These are phyloP conservation scores for Pseudonitzschia multistriata DNA, from an alignment of 108 stramenopile species.

Conservation along the genomic window DNA sequence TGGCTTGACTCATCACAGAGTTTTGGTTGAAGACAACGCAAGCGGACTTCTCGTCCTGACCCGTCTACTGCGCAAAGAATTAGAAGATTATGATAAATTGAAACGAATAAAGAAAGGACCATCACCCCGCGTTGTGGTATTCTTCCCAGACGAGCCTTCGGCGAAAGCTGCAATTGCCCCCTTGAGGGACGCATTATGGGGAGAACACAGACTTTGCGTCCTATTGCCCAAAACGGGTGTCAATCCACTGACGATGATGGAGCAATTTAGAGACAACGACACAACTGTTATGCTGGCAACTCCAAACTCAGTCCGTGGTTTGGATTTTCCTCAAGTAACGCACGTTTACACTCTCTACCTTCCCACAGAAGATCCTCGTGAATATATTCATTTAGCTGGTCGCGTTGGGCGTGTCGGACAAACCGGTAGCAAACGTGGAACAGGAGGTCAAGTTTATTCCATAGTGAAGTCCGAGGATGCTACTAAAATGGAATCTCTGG, in stretches of 20 bases:
- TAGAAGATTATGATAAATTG: conserved; percentile 54
- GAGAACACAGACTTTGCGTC: conserved; percentile 71
- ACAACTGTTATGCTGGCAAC: conserved; percentile 77
- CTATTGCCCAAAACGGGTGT: conserved; percentile 74
- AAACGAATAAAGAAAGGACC: conserved; percentile 11
- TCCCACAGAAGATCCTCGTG: conserved; percentile 78
- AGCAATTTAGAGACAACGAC: conserved; percentile 66
- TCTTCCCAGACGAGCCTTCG: conserved; percentile 77
- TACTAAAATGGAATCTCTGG: conserved; percentile 62
- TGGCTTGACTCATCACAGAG: conserved; percentile 69
- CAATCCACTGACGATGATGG: conserved; percentile 68
- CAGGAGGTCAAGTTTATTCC: conserved; percentile 72
- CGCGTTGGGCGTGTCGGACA: conserved; percentile 88
- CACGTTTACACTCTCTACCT: conserved; percentile 84
- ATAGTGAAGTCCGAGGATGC: conserved; percentile 67
- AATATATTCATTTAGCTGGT: conserved; percentile 83
- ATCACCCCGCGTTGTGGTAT: conserved; percentile 77
- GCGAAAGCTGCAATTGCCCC: conserved; percentile 56
- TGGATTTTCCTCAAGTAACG: conserved; percentile 79
- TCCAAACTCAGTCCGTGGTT: conserved; percentile 77
- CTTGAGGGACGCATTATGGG: conserved; percentile 82
- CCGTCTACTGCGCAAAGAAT: conserved; percentile 72
- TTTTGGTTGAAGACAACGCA: conserved; percentile 44
- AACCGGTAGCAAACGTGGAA: conserved; percentile 56
- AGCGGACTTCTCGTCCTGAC: conserved; percentile 54